These are phyloP conservation scores for Hypholoma fasciculare DNA, from an alignment of 768 basidiomycete species.

Conservation along the genomic window DNA sequence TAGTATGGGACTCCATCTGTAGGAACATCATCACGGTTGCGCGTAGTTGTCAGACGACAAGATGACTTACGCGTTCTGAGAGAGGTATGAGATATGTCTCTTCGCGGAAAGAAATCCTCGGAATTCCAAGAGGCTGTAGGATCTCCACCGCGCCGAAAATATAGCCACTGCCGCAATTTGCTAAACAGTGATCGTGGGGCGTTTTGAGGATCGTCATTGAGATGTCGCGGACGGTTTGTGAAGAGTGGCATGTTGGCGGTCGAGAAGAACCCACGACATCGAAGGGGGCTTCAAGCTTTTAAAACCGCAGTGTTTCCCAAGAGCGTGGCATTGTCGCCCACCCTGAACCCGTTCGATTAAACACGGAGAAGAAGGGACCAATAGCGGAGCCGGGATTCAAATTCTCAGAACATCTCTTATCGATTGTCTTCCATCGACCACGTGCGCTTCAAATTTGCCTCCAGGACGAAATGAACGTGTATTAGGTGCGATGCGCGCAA, in stretches of 20 bases:
- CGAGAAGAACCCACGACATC: neutral
- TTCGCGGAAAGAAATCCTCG: neutral
- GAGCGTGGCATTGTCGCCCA: neutral
- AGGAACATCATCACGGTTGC: no score
- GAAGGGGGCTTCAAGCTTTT: neutral
- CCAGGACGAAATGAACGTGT: neutral
- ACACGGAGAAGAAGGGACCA: neutral
- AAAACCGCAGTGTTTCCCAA: neutral
- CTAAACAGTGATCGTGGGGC: neutral
- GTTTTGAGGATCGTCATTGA: neutral
- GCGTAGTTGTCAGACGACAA: neutral
- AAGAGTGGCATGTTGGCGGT: neutral
- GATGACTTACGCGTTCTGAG: neutral
- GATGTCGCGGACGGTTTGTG: neutral
- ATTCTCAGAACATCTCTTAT: constrained; percentile 1
- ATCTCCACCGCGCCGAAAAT: neutral
- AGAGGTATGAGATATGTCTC: neutral
- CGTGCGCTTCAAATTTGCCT: neutral
- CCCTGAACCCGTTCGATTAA: neutral
- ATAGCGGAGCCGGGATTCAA: neutral
- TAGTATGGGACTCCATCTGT: no score
- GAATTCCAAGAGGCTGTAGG: neutral
- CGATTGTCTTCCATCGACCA: constrained; percentile 1
- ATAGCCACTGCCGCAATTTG: neutral
- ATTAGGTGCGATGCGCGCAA: neutral